Evolutionary conservation across 2,329 filamentous ascomycete species (phyloP), one percentile per base, ranked within the genome.

Genomic region (Penicillium sp.): DNA sequence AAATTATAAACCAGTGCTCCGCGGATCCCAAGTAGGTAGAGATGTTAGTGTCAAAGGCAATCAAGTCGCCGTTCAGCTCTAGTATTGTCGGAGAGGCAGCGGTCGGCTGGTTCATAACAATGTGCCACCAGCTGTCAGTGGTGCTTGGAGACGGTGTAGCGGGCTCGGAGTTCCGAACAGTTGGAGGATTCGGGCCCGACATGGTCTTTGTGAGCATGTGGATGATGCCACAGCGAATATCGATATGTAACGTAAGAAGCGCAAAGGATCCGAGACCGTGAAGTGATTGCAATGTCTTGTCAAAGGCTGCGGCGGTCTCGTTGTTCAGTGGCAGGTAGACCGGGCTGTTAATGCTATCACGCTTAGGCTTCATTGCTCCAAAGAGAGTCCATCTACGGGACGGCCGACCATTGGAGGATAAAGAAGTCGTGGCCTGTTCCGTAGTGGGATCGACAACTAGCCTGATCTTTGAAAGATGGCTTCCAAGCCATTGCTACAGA

Each of bases 251-350:
- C 0, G 91, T 96, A 21, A 95, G 80, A 2, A 97, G 83, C 34
- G 92, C 86, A 2, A 86, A 91, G 15, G 83, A 81, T 21, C 89
- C 89, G 30, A 99, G 85, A 56, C 90, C 84, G 54, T 90, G 87
- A 71, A 93, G 94, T 2, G 90, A 92, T 18, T 86, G 81, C 8
- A 97, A 81, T 15, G 96, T 94, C 53, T 82, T 86, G 70, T 99
- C 94, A 69, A 99, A 97, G 15, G 86, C 85, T 62, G 87, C 89
- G 48, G 90, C 91, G 13, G 90, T 93, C 62, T 96, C 90, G 56
- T 85, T 80, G 51, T 92, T 96, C 71, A 99, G 85, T 0, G 94
- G 94, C 23, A 99, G 80, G 71, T 93, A 91, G 21, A 95, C 85
- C 5, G 87, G 83, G 2, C 80, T 80, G 50, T 83, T 80, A 46